Evolutionary conservation across 108 stramenopile species (phyloP), one percentile per base, ranked within the genome.

Genomic region (Cyclotella atomus): DNA sequence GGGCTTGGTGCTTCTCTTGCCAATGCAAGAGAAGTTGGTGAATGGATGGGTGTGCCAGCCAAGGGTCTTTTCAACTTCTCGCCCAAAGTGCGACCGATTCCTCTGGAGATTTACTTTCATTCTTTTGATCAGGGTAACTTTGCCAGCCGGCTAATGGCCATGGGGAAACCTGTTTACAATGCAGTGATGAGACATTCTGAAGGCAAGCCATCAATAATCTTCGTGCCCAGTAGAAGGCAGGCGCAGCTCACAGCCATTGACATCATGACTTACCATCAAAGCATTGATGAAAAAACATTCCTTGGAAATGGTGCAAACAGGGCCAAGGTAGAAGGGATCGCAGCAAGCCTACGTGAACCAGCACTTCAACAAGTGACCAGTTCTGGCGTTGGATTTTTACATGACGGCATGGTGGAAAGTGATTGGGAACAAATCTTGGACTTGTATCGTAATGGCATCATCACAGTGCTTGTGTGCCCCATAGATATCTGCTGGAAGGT

Each of bases 191-290:
- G 87, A 35, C 91, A 93, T 68, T 75, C 87, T n/a, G 87, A 83
- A 59, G 87, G 84, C 20, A 89, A 91, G 76, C 86, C 86, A 41
- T 83, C 88, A 6, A 81, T 99, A 14, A 86, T 98, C 45, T 97
- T 97, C 79, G 98, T 97, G 20, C 97, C 99, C 12, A 97, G 96
- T 35, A 74, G 97, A 45, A 91, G 97, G 66, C 99, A 99, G 77
- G 96, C 95, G 36, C 97, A 98, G 73, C 90, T 99, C 7, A 96
- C 97, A 21, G 98, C 98, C 8, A 98, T 99, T 69, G 98, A 99
- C 75, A 52, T 99, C n/a, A 90, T 98, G 86, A 95, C 96, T 24
- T 97, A 95, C 71, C 79, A 84, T 25, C 89, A 91, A 66, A 92
- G 85, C 46, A 86, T 83, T 44, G 87, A 85, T 43, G 82, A 72